A percentile compares a stretch with the other conserved stretches of the same genome.
phyloP scores from a whole-genome alignment of 345 rosid species.

The Lenwebbia sp. region DNA sequence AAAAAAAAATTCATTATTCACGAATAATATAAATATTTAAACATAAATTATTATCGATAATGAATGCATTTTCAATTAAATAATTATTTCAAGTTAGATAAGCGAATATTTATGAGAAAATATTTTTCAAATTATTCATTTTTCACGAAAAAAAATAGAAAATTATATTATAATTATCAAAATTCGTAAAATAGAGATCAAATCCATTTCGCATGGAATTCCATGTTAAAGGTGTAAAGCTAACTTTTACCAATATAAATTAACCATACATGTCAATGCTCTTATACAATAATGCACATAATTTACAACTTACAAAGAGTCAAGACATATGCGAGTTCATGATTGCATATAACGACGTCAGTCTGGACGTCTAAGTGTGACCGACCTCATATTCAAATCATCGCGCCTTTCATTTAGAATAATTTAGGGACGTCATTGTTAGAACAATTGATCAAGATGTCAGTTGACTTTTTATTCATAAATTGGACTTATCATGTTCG shows the following conservation, averaged over 20 bases:
- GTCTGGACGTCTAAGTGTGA: rapidly evolving
- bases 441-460: neutral
- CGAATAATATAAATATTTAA: too few species aligned
- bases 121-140: too few species aligned
- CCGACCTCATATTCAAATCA: neutral
- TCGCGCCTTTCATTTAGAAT: neutral
- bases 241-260: neutral
- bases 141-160: neutral
- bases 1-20: too few species aligned
- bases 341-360: neutral
- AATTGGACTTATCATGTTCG: neutral
- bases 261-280: neutral
- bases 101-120: too few species aligned
- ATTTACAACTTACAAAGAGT: neutral
- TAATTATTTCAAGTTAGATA: too few species aligned
- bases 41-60: too few species aligned
- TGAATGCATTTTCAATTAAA: neutral
- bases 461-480: neutral
- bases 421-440: neutral
- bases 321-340: neutral
- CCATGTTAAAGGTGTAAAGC: neutral
- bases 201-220: neutral
- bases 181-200: neutral
- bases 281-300: neutral
- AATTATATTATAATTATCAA: neutral